phyloP scores from a whole-genome alignment of 768 basidiomycete genomes.

The Mycena vulgaris region DNA sequence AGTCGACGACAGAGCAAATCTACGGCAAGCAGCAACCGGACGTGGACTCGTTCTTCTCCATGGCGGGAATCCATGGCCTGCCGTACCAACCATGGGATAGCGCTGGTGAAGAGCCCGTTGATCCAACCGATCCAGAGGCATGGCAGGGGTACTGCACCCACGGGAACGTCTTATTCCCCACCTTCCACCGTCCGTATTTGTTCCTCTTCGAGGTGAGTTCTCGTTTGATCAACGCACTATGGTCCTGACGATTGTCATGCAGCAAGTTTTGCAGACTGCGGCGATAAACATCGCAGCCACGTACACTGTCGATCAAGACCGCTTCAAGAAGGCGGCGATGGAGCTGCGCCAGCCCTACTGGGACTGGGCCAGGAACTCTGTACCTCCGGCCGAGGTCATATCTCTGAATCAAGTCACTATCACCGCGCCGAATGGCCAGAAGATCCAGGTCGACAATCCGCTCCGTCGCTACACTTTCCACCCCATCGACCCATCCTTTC shows the following conservation, averaged over 20 bases:
- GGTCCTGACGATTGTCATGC: neutral
- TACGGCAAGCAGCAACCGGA: conserved; percentile 48
- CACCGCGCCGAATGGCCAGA: conserved; percentile 48
- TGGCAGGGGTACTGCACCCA: conserved; percentile 70
- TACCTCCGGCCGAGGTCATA: conserved; percentile 59
- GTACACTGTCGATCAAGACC: conserved; percentile 50
- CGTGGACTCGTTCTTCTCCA: conserved; percentile 58
- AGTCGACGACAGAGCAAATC: conserved; percentile 46
- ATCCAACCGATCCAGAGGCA: conserved; percentile 28
- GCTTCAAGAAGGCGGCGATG: conserved; percentile 53
- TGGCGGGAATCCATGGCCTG: conserved; percentile 68
- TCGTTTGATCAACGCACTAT: neutral
- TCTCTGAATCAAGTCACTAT: conserved; percentile 50
- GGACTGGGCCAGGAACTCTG: conserved; percentile 63
- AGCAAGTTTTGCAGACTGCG: conserved; percentile 64
- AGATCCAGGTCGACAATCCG: conserved; percentile 50
- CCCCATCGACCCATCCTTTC: conserved; percentile 50
- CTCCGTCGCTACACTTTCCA: conserved; percentile 55
- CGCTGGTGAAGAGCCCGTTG: conserved; percentile 47
- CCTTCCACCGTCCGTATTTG: conserved; percentile 71
- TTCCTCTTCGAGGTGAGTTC: conserved; percentile 62
- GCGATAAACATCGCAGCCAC: conserved; percentile 58
- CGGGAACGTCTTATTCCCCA: conserved; percentile 67
- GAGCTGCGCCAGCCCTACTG: conserved; percentile 63
- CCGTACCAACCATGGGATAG: conserved; percentile 64